phyloP scores from a whole-genome alignment of 441 rosid genomes.

The Syzygium malaccense region DNA sequence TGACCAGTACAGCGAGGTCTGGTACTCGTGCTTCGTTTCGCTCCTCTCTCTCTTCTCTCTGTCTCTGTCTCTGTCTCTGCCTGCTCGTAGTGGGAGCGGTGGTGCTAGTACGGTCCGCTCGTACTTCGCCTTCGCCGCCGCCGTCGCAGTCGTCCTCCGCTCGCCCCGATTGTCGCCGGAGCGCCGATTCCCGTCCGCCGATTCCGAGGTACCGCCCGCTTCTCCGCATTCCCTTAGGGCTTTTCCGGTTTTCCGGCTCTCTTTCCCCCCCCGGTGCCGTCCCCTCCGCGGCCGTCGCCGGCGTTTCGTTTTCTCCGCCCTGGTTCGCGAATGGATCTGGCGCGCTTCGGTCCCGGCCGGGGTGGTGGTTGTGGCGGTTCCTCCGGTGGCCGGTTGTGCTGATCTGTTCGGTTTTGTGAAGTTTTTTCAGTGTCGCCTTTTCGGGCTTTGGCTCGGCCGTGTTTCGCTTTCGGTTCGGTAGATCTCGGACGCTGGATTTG shows the following conservation, averaged over 20 bases:
- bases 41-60: background rate
- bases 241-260: background rate
- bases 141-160: background rate
- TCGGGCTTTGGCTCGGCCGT: background rate
- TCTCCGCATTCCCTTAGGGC: background rate
- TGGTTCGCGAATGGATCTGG: background rate
- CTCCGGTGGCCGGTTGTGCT: background rate
- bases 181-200: background rate
- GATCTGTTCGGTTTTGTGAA: background rate
- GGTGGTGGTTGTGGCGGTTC: background rate
- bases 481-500: background rate
- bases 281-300: background rate
- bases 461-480: background rate
- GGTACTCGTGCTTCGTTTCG: background rate
- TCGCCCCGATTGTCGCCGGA: background rate
- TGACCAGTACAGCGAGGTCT: background rate
- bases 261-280: background rate
- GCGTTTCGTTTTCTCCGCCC: background rate
- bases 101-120: background rate
- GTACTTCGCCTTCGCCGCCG: background rate
- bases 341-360: background rate
- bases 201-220: background rate
- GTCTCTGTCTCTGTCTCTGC: background rate
- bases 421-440: background rate
- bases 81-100: background rate